Evolutionary conservation across 345 rosid species (phyloP), one percentile per base, ranked within the genome.

Genomic region (Aethionema arabicum): DNA sequence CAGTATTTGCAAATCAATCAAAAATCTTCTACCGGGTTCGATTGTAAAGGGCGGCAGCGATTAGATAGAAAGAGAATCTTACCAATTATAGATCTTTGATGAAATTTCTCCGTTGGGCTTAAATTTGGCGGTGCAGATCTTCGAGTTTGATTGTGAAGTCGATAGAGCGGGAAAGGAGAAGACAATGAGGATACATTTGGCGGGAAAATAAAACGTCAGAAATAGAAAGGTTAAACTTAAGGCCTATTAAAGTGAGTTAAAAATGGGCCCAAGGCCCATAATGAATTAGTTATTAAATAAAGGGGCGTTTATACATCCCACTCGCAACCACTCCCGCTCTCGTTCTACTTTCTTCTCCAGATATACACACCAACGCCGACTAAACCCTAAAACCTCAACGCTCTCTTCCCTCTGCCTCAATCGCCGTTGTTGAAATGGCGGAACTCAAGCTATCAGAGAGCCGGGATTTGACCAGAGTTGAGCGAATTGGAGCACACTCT

Each of bases 401-500:
- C 32, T 39, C 11, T 61, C 40, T 43, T 32, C 10, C 63, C 8
- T 69, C 63, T 21, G 41, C 67, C 56, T 37, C 67, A 60, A 7
- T 45, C 49, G 36, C 51, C 44, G n/a, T n/a, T 52, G 31, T 13
- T 43, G 16, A 13, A 21, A 92, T 92, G 98, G 88, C 83, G 45
- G 93, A 89, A 75, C 72, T 90, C 11, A 90, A 82, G 73, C 80
- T 93, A 5, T 84, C 97, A 0, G 96, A 87, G 56, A 71, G 74
- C 54, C 82, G 86, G 13, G 98, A 92, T 72, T 77, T 92, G 6
- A 92, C 98, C 42, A 84, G 97, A 74, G 87, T 92, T 4, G 98
- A 92, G 74, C 82, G 96, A 45, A 90, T 87, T 11, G 98, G 98
- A 8, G 96, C 97, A 11, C 98, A 92, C 77, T 92, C 98, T 11